phyloP scores from a whole-genome alignment of 495 filamentous ascomycete species.

The Darksidea phi region DNA sequence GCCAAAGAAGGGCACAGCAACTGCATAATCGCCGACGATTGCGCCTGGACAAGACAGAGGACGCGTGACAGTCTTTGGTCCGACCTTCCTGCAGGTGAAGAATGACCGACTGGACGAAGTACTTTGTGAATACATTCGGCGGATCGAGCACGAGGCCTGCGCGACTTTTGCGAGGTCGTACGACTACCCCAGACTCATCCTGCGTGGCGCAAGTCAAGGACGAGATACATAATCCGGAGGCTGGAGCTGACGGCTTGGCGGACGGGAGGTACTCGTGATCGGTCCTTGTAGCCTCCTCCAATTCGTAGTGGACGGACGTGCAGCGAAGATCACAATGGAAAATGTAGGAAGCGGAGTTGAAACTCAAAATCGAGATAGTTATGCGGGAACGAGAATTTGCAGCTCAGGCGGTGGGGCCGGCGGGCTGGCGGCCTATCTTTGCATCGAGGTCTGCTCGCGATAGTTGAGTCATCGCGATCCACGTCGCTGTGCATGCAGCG shows the following conservation, averaged over 20 bases:
- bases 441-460: constrained; percentile 9
- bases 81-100: neutral
- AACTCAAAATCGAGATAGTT: neutral
- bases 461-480: constrained; percentile 25
- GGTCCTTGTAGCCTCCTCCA: constrained; percentile 7
- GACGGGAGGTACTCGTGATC: constrained; percentile 18
- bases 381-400: constrained; percentile 6
- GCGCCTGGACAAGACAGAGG: neutral
- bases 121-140: constrained; percentile 1
- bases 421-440: neutral
- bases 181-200: neutral
- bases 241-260: constrained; percentile 14
- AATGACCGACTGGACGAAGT: constrained; percentile 5
- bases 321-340: constrained; percentile 15
- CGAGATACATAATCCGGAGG: constrained; percentile 1
- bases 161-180: constrained; percentile 26
- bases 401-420: constrained; percentile 5
- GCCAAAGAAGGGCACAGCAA: neutral
- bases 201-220: neutral
- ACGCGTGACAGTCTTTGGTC: neutral
- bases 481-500: constrained; percentile 31
- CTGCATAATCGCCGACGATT: neutral
- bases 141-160: constrained; percentile 17
- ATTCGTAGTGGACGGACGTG: constrained; percentile 15
- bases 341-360: constrained; percentile 6